Evolutionary conservation across 192 early-diverging fungal species (phyloP).

Genomic region (Mortierella antarctica): DNA sequence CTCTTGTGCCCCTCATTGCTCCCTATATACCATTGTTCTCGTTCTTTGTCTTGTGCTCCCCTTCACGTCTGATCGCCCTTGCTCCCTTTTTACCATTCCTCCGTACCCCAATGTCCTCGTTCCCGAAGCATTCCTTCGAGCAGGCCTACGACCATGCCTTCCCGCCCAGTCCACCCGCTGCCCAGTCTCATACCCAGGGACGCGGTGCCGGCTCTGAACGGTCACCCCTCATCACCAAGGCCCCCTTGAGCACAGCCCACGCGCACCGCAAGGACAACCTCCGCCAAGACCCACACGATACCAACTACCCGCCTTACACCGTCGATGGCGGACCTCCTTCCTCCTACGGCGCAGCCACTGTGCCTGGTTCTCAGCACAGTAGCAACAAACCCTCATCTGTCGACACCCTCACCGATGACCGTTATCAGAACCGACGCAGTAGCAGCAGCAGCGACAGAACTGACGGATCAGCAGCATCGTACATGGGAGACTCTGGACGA

Average conservation of each 20-base stretch:
- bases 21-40: background rate
- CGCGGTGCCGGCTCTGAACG: constrained; percentile 12
- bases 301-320: background rate
- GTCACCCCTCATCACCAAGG: constrained; percentile 38
- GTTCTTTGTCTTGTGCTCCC: background rate
- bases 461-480: background rate
- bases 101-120: constrained; percentile 44
- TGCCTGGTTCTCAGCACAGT: background rate
- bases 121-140: constrained; percentile 40
- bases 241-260: constrained; percentile 3
- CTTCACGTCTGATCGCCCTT: background rate
- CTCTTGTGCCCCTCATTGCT: background rate
- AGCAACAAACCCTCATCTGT: background rate
- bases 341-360: background rate
- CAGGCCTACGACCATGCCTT: constrained; percentile 31
- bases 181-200: background rate
- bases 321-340: too few relatives aligned
- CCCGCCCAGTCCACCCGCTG: constrained; percentile 15
- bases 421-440: background rate
- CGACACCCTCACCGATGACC: constrained; percentile 19
- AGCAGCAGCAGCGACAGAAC: background rate
- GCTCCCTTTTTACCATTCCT: background rate
- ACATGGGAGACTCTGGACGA: background rate
- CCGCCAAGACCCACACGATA: constrained; percentile 1
- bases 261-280: constrained; percentile 3